These are phyloP conservation scores for Infundibulicybe gibba DNA, from an alignment of 768 basidiomycete genomes.

Conservation along the genomic window DNA sequence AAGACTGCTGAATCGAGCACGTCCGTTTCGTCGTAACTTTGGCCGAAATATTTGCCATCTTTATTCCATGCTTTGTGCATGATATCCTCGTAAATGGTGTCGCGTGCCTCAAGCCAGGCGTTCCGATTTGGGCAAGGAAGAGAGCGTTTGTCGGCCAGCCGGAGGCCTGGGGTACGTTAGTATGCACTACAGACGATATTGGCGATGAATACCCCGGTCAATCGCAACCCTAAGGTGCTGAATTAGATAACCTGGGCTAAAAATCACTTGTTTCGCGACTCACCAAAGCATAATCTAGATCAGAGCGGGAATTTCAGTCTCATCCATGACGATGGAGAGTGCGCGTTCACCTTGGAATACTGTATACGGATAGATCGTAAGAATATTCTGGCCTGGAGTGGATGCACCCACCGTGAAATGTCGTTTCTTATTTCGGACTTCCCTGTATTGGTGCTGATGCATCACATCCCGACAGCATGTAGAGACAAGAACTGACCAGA, in stretches of 20 bases:
- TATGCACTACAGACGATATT: not conserved
- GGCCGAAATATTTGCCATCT: conserved; percentile 67
- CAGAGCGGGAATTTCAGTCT: too few species aligned
- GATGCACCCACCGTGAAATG: conserved; percentile 70
- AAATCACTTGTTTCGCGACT: conserved; percentile 1
- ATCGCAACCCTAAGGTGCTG: conserved; percentile 75
- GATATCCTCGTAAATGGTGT: conserved; percentile 89
- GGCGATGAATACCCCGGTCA: conserved; percentile 60
- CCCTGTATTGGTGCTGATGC: conserved; percentile 50
- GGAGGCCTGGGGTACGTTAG: conserved; percentile 47
- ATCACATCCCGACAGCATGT: conserved; percentile 7
- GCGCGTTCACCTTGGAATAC: conserved; percentile 71
- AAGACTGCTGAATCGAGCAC: conserved; percentile 85
- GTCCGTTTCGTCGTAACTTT: conserved; percentile 85
- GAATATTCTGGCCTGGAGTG: too few species aligned
- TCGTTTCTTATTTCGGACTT: conserved; percentile 81
- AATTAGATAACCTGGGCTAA: not conserved
- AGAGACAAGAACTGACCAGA: conserved; percentile 55
- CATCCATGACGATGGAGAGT: too few species aligned
- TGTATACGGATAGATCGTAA: conserved; percentile 13
- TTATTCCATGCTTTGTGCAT: conserved; percentile 87
- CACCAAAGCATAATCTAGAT: conserved; percentile 86
- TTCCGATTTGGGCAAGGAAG: conserved; percentile 75
- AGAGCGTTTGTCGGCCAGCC: conserved; percentile 92
- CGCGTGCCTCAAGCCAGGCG: conserved; percentile 74